Evolutionary conservation across 2,329 filamentous ascomycete species (phyloP).

Genomic region (Cladophialophora carrionii): DNA sequence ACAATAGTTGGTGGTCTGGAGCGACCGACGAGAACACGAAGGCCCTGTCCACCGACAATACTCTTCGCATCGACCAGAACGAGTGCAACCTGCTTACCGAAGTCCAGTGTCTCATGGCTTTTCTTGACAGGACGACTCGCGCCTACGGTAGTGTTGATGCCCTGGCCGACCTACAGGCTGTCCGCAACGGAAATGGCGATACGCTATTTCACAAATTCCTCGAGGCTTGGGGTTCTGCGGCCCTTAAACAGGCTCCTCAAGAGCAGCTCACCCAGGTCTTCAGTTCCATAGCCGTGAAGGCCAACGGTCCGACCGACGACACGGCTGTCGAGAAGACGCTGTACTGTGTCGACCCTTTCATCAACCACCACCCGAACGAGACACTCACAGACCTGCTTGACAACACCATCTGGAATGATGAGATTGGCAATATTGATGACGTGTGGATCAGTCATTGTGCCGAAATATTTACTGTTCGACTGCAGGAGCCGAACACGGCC

Average conservation of each 20-base stretch:
- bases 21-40: constrained; percentile 54
- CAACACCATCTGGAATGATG: constrained; percentile 53
- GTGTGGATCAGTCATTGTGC: constrained; percentile 55
- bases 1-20: constrained; percentile 67
- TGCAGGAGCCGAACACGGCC: constrained; percentile 46
- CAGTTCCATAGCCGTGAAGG: constrained; percentile 51
- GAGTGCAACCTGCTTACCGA: constrained; percentile 56
- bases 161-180: constrained; percentile 50
- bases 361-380: constrained; percentile 46
- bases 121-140: constrained; percentile 61
- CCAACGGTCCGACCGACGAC: constrained; percentile 37
- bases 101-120: constrained; percentile 64
- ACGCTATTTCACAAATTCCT: constrained; percentile 51
- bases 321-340: constrained; percentile 44
- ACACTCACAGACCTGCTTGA: constrained; percentile 61
- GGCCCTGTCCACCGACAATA: constrained; percentile 52
- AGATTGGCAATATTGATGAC: constrained; percentile 48
- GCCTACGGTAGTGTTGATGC: constrained; percentile 62
- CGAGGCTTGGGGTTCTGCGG: constrained; percentile 54
- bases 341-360: constrained; percentile 45
- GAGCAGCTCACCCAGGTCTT: constrained; percentile 52
- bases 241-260: constrained; percentile 48
- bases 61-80: constrained; percentile 45
- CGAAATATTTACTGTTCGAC: constrained; percentile 59
- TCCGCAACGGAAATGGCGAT: constrained; percentile 42